These are phyloP conservation scores for Gossypium turneri DNA, from an alignment of 345 rosid genomes.

Conservation along the genomic window DNA sequence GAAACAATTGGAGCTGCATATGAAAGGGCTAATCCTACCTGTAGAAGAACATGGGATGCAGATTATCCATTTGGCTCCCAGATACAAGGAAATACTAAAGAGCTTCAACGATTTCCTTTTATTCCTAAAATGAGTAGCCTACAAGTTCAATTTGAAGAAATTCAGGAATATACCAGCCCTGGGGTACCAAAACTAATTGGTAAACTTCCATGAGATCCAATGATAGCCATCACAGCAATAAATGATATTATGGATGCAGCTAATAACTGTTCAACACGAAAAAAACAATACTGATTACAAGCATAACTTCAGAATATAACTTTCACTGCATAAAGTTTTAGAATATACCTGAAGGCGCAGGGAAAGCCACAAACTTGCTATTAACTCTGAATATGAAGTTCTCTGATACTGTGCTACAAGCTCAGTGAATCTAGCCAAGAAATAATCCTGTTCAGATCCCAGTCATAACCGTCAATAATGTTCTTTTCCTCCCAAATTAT, in stretches of 20 bases:
- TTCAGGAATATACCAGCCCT: conserved; percentile 60
- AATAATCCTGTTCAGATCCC: conserved; percentile 51
- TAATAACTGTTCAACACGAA: conserved; percentile 51
- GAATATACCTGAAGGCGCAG: conserved; percentile 82
- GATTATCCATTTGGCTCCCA: not conserved
- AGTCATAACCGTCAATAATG: not conserved
- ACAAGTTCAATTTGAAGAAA: conserved; percentile 13
- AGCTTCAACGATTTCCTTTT: conserved; percentile 2
- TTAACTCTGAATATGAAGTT: conserved; percentile 76
- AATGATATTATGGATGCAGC: conserved; percentile 73
- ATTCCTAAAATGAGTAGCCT: not conserved
- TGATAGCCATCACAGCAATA: conserved; percentile 71
- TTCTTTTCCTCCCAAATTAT: not conserved
- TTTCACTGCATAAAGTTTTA: conserved; percentile 1
- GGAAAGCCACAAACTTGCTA: conserved; percentile 94
- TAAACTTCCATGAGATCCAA: conserved; percentile 59
- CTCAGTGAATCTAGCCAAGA: conserved; percentile 53
- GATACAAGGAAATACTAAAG: not conserved
- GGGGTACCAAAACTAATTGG: conserved; percentile 76
- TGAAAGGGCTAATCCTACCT: conserved; percentile 93
- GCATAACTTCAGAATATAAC: not conserved
- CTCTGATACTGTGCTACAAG: conserved; percentile 61
- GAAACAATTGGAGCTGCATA: conserved; percentile 90
- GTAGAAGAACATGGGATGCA: conserved; percentile 18
- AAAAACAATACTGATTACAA: not conserved